These are phyloP conservation scores for Leishmania martiniquensis DNA, from an alignment of 208 protist genomes.

Conservation along the genomic window DNA sequence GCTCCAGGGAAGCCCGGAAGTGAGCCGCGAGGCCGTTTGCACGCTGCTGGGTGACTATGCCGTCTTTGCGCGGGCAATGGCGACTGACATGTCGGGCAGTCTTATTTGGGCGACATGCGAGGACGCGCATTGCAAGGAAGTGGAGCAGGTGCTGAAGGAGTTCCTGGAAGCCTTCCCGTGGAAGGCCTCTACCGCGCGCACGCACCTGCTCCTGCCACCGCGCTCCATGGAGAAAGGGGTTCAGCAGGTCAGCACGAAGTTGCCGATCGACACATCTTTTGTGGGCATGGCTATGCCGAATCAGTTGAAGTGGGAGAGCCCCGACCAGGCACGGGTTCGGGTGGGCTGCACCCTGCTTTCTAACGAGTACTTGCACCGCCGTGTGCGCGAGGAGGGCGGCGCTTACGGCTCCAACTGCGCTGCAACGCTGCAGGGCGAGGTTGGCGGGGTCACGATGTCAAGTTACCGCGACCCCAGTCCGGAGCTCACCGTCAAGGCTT, in stretches of 20 bases:
- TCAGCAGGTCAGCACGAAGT: constrained; percentile 37
- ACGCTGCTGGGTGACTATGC: constrained; percentile 49
- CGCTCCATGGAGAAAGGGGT: constrained; percentile 6
- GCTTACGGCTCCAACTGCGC: constrained; percentile 80
- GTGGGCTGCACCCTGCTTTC: constrained; percentile 73
- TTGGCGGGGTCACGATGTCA: constrained; percentile 81
- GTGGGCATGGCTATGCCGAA: constrained; percentile 74
- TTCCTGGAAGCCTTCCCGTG: constrained; percentile 49
- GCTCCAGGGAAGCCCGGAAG: constrained; percentile 62
- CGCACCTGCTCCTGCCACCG: constrained; percentile 36
- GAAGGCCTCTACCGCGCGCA: constrained; percentile 9
- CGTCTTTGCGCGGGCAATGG: constrained; percentile 43
- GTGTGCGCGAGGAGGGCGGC: constrained; percentile 91
- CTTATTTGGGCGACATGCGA: constrained; percentile 90
- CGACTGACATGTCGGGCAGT: constrained; percentile 45
- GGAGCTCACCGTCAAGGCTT: constrained; percentile 62
- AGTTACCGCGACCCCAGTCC: constrained; percentile 91
- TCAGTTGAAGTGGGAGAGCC: constrained; percentile 56
- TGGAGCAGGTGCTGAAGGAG: constrained; percentile 45
- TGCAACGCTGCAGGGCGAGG: constrained; percentile 76
- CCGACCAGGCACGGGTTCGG: constrained; percentile 73
- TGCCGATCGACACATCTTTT: constrained; percentile 89
- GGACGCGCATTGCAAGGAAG: constrained; percentile 51
- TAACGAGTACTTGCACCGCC: constrained; percentile 91
- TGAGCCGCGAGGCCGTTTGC: constrained; percentile 26